Base-by-base conservation (phyloP, 2,329 filamentous ascomycete species). In the Penicillium nordicum region DNA sequence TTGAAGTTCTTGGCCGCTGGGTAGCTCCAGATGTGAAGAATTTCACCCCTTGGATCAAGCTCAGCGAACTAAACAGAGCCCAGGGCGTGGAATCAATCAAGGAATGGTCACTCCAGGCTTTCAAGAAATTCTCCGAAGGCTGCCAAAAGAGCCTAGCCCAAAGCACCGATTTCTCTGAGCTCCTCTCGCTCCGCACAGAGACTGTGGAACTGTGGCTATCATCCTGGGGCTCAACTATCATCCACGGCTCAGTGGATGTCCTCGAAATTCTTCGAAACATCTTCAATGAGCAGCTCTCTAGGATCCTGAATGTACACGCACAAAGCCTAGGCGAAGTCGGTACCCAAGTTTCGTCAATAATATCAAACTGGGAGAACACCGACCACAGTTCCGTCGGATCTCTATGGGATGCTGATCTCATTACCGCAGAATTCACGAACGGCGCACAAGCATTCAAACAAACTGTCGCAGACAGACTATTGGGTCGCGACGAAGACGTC, bases 41-140 rank as follows among this genome's bases (percentile, higher is more conserved):
- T 62, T 97, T 95, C 69, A 93, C 87, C 0, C 92, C 92, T 0
- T 96, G 91, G 76, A 89, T 95, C 36, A 86, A 89, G 30, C 87
- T 95, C 65, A 90, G 92, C 62, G 89, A 94, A 62, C 73, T 90
- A 5, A 82, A 86, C 25, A 84, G 82, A 21, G 74, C 78, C 25
- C 81, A 85, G 58, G 83, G 84, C 0, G 80, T 81, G 41, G 81
- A 84, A 2, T 84, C 84, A 72, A 79, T 90, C 14, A 80, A 80
- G 23, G 71, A 69, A 29, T 92, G 89, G 88, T 84, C 85, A 0
- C 79, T 79, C 49, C 79, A 81, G 49, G 85, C 85, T 1, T 82
- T 84, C 18, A 76, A 82, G 43, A 78, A 81, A 8, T 76, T 91
- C 53, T 70, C 89, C 1, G 73, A 80, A n/a, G 87, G 87, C 0